These are phyloP conservation scores for Galerina marginata DNA, from an alignment of 768 basidiomycete species.

Conservation along the genomic window DNA sequence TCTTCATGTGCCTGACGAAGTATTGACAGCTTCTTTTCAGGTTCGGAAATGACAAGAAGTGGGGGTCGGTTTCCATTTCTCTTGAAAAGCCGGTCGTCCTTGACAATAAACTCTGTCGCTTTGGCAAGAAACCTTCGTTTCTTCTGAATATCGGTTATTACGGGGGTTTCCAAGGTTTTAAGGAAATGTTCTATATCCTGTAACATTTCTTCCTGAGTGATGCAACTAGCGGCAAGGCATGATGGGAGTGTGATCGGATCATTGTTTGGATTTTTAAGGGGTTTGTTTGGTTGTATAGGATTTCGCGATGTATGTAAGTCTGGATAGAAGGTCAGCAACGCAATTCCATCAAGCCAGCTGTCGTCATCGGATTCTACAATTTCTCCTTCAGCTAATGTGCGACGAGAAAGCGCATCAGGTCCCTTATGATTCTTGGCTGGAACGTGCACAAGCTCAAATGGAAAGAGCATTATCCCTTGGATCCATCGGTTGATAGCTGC, in stretches of 20 bases:
- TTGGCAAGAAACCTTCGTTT: conserved; percentile 9
- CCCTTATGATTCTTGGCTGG: conserved; percentile 17
- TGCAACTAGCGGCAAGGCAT: neutral
- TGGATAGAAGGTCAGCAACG: neutral
- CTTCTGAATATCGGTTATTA: neutral
- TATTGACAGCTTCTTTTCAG: neutral
- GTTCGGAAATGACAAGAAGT: neutral
- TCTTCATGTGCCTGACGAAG: neutral
- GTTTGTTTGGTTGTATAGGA: neutral
- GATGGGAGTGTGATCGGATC: neutral
- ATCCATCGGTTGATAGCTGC: conserved; percentile 35
- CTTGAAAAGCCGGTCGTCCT: conserved; percentile 3
- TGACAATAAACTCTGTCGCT: conserved; percentile 3
- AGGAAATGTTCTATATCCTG: conserved; percentile 6
- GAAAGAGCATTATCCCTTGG: conserved; percentile 28
- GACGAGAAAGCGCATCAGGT: conserved; percentile 17
- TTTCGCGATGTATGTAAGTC: neutral
- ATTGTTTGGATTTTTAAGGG: no score
- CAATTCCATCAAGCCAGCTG: conserved; percentile 27
- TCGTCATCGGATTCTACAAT: conserved; percentile 30
- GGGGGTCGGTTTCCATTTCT: conserved; percentile 4
- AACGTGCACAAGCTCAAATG: conserved; percentile 29
- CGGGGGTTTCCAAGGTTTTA: conserved; percentile 4
- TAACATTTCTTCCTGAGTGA: neutral
- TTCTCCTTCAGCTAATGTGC: conserved; percentile 10